Evolutionary conservation across 306 rosid genomes (phyloP), one percentile per base, ranked within the genome.

Genomic region (Quercus mongolica): DNA sequence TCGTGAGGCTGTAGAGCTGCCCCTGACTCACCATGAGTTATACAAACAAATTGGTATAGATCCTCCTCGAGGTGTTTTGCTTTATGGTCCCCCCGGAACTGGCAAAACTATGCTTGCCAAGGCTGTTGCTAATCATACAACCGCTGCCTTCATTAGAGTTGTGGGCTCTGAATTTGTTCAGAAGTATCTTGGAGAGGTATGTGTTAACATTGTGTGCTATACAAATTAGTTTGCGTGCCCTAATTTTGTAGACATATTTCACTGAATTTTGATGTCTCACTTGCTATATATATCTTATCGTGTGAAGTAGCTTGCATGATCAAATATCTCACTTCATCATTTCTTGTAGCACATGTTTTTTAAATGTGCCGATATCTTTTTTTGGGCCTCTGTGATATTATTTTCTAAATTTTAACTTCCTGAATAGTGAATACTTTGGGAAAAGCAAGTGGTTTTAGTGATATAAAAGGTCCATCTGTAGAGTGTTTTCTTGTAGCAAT

Each of bases 101-200:
- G 99, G 99, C 56, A 96, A 96, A 86, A 96, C 99, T 44, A 96
- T 96, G 99, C 91, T 96, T 49, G 99, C 99, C 28, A 96, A 96
- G 90, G 99, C 99, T 81, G 99, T 96, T 88, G 99, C 99, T 61
- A 89, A 96, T 85, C 92, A 87, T 80, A 96, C 99, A n/a, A 96
- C 99, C 56, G 99, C 99, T 1, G 99, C 99, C 83, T 96, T 96
- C 85, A 96, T 96, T 57, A 89, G 99, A 89, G 99, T 96, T 82
- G 99, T 96, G 72, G 99, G 99, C 41, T 96, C 99, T 26, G 99
- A 96, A 84, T 96, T 96, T 82, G 99, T 96, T 82, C 99, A 96
- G 85, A 96, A 96, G 89, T 96, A 96, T 81, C 90, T 96, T 86
- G 99, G 99, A 1, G 99, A 96, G 98, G 99, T 96, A 90, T 77